Percentiles rank a stretch among this genome's conserved stretches.
phyloP scores from a whole-genome alignment of 1,284 basidiomycete genomes.

The Malassezia restricta region DNA sequence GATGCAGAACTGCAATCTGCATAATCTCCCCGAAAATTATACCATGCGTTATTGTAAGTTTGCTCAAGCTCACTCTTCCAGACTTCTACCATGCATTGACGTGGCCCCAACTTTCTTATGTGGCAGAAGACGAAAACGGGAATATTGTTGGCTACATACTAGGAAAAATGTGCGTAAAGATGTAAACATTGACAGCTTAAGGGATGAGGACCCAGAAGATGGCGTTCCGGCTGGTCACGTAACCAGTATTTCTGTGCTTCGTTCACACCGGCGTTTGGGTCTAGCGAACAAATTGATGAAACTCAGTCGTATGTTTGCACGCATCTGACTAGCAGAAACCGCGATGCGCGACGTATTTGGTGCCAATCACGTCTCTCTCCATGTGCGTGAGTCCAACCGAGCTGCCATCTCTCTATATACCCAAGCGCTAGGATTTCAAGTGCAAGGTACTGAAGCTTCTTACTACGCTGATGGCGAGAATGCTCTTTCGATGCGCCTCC shows the following conservation, averaged over 20 bases:
- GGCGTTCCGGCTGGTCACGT: constrained; percentile 46
- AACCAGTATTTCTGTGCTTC: constrained; percentile 41
- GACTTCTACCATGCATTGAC: constrained; percentile 78
- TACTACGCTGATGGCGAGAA: constrained; percentile 46
- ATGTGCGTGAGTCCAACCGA: constrained; percentile 43
- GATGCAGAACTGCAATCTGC: constrained; percentile 45
- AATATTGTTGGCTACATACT: constrained; percentile 87
- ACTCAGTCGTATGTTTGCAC: constrained; percentile 35
- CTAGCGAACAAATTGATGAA: constrained; percentile 45
- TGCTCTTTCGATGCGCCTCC: constrained; percentile 39
- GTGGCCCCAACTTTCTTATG: constrained; percentile 88
- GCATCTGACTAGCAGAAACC: constrained; percentile 21
- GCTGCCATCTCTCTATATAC: constrained; percentile 44
- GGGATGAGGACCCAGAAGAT: constrained; percentile 43
- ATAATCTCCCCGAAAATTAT: constrained; percentile 45
- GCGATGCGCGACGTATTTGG: constrained; percentile 43
- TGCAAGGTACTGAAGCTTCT: constrained; percentile 37
- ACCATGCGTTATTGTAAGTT: constrained; percentile 38
- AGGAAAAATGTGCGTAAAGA: constrained; percentile 61
- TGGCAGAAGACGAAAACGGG: constrained; percentile 78
- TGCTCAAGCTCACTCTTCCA: constrained; percentile 41
- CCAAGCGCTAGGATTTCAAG: constrained; percentile 41
- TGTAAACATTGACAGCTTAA: constrained; percentile 1
- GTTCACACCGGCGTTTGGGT: constrained; percentile 39
- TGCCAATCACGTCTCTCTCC: constrained; percentile 40